A percentile compares a stretch with the other conserved stretches of the same genome.
These are phyloP conservation scores for Pezicula neosporulosa DNA, from an alignment of 2,329 filamentous ascomycete species.

Conservation along the genomic window DNA sequence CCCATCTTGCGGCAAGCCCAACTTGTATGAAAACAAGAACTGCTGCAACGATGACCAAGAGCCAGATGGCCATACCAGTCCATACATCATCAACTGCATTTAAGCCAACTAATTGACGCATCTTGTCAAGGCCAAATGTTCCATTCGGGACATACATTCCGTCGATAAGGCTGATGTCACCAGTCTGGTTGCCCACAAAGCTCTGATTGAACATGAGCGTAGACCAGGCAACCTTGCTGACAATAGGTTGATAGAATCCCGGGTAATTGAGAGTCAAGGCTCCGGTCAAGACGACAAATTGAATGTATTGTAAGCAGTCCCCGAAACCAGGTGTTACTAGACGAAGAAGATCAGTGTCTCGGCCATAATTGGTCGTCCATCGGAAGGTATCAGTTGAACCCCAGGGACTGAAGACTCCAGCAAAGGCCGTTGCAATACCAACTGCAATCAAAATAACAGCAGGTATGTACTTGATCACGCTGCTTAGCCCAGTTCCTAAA, in stretches of 20 bases:
- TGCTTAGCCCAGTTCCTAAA: constrained; percentile 65
- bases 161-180: constrained; percentile 68
- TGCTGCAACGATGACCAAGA: constrained; percentile 70
- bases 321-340: constrained; percentile 95
- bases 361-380: constrained; percentile 97
- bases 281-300: constrained; percentile 88
- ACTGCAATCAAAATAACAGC: constrained; percentile 75
- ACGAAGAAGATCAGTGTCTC: constrained; percentile 86
- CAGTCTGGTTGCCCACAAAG: constrained; percentile 67
- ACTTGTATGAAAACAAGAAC: constrained; percentile 70
- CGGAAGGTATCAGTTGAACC: constrained; percentile 85
- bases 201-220: constrained; percentile 89
- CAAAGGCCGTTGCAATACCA: constrained; percentile 77
- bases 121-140: constrained; percentile 73
- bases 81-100: constrained; percentile 74
- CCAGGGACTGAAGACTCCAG: constrained; percentile 90
- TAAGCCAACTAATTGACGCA: constrained; percentile 83
- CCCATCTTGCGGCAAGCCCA: constrained; percentile 74
- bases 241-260: constrained; percentile 88
- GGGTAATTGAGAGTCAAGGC: constrained; percentile 84
- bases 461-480: constrained; percentile 72
- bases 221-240: constrained; percentile 87
- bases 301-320: constrained; percentile 95
- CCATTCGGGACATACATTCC: constrained; percentile 83
- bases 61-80: constrained; percentile 91